Evolutionary conservation across 805 yeast species (phyloP).

Genomic region (Wickerhamiella bombiphila): DNA sequence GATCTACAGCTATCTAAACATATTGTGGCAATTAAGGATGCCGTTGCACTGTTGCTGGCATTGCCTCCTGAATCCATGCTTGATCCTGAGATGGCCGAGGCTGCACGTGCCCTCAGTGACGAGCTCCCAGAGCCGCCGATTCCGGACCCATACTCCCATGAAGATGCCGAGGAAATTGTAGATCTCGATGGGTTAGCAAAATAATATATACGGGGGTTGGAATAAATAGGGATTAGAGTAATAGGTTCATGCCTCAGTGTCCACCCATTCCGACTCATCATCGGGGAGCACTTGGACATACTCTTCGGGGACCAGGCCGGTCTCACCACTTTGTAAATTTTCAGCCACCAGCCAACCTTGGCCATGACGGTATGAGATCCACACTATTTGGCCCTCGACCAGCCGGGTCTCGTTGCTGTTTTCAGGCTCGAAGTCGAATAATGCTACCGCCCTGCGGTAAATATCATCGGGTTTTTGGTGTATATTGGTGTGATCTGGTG

Average conservation of each 20-base stretch:
- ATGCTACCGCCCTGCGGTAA: constrained; percentile 62
- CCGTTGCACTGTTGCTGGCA: constrained; percentile 29
- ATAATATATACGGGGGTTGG: constrained; percentile 3
- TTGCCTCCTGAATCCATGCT: constrained; percentile 28
- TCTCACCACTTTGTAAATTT: constrained; percentile 57
- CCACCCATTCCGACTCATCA: constrained; percentile 16
- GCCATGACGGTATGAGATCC: constrained; percentile 84
- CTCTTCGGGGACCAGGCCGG: constrained; percentile 91
- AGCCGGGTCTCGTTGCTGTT: constrained; percentile 82
- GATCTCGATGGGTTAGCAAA: constrained; percentile 5
- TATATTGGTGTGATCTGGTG: too few species aligned
- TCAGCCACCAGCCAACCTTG: constrained; percentile 97
- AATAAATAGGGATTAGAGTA: constrained; percentile 3
- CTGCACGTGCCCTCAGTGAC: constrained; percentile 35
- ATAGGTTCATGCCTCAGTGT: too few species aligned
- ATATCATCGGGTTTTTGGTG: constrained; percentile 24
- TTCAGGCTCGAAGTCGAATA: constrained; percentile 83
- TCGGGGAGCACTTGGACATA: constrained; percentile 47
- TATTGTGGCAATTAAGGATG: constrained; percentile 28
- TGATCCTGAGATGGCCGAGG: constrained; percentile 44
- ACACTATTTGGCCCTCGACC: constrained; percentile 65
- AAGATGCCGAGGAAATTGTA: constrained; percentile 4
- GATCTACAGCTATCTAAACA: constrained; percentile 22
- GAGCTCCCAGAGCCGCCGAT: constrained; percentile 41
- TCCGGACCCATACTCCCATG: constrained; percentile 20